These are phyloP conservation scores for Hirsutella minnesotensis DNA, from an alignment of 2,329 filamentous ascomycete genomes.

Conservation along the genomic window DNA sequence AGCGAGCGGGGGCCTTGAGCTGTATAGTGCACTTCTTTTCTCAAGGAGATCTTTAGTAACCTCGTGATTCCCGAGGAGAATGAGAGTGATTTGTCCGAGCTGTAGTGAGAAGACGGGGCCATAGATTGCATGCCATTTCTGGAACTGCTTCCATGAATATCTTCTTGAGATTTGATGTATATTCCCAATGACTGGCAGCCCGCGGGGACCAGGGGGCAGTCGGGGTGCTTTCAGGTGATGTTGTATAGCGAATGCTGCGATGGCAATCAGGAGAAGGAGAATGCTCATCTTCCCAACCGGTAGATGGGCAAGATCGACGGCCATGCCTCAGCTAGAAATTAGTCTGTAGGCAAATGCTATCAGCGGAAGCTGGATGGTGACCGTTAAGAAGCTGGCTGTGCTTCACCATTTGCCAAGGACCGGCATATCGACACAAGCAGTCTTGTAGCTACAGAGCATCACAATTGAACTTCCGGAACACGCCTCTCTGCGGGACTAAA, in stretches of 20 bases:
- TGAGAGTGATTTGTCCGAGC: slow-evolving; percentile 8
- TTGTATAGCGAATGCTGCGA: neutral
- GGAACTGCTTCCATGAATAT: slow-evolving; percentile 48
- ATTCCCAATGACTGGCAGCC: slow-evolving; percentile 11
- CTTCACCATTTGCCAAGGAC: too few relatives aligned
- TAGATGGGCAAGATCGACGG: too few relatives aligned
- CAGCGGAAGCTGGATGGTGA: too few relatives aligned
- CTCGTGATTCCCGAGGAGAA: slow-evolving; percentile 10
- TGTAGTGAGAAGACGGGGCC: slow-evolving; percentile 12
- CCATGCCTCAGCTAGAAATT: too few relatives aligned
- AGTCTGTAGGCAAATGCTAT: too few relatives aligned
- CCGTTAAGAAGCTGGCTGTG: too few relatives aligned
- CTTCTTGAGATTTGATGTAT: slow-evolving; percentile 14
- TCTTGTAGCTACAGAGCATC: too few relatives aligned
- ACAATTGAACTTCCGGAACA: too few relatives aligned
- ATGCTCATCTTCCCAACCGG: neutral
- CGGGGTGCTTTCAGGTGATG: neutral
- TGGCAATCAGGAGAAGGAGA: neutral
- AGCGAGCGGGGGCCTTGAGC: slow-evolving; percentile 14
- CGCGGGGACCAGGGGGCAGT: slow-evolving; percentile 19
- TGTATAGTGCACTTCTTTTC: slow-evolving; percentile 8
- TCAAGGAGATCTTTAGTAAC: slow-evolving; percentile 11
- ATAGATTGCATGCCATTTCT: slow-evolving; percentile 21
- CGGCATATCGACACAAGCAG: too few relatives aligned
- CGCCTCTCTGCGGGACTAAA: too few relatives aligned